phyloP scores from a whole-genome alignment of 352 stramenopile genomes.

The Phytophthora quininea region DNA sequence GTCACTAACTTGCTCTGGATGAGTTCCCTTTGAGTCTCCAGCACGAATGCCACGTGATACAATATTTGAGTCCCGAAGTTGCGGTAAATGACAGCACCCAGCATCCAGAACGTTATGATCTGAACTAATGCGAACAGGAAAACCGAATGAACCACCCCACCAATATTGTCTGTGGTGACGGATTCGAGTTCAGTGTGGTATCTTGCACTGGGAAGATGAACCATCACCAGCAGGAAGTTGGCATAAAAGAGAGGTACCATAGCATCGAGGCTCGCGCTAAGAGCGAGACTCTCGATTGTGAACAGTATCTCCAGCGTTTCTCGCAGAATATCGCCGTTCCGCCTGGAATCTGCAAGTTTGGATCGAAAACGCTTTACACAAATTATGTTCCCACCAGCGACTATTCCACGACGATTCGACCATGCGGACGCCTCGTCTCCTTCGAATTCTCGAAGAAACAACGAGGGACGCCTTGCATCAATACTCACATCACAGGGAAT shows the following conservation, averaged over 20 bases:
- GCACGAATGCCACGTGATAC: slow-evolving; percentile 38
- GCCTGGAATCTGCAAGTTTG: background rate
- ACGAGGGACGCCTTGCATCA: no score
- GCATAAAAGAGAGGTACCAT: slow-evolving; percentile 34
- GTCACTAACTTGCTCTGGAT: slow-evolving; percentile 31
- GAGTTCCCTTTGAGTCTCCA: slow-evolving; percentile 35
- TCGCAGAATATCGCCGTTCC: background rate
- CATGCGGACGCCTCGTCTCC: no score
- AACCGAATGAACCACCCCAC: background rate
- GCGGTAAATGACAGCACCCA: background rate
- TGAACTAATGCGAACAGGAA: background rate
- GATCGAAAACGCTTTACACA: background rate
- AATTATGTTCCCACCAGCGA: no score
- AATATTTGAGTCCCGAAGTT: slow-evolving; percentile 30
- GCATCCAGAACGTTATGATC: background rate
- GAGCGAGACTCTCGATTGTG: slow-evolving; percentile 36
- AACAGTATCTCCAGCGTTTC: slow-evolving; percentile 1
- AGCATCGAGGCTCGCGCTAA: slow-evolving; percentile 35
- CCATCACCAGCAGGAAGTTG: slow-evolving; percentile 14
- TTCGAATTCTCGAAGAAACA: no score
- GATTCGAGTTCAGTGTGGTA: slow-evolving; percentile 32
- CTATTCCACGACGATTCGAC: no score
- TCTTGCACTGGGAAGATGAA: slow-evolving; percentile 18
- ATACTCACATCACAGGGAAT: background rate
- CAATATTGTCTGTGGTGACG: slow-evolving; percentile 4